Evolutionary conservation across 352 stramenopile genomes (phyloP).

Genomic region (Phytopythium boreale): DNA sequence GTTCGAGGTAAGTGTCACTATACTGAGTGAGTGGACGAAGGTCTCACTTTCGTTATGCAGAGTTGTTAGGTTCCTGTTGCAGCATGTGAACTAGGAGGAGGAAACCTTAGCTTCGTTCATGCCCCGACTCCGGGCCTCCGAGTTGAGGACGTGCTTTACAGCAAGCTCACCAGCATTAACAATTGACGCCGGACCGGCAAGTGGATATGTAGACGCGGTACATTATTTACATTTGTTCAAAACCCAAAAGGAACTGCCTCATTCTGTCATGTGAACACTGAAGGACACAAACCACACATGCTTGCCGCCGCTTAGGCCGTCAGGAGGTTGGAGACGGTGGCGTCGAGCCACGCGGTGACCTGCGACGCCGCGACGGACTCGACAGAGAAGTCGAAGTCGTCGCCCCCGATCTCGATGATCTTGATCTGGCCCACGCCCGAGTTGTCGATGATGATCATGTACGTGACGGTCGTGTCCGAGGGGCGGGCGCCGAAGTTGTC

Average conservation of each 20-base stretch:
- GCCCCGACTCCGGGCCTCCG: too few relatives aligned
- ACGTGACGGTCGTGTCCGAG: conserved; percentile 30
- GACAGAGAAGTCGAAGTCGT: conserved; percentile 39
- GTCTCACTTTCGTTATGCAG: neutral
- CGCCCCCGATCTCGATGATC: conserved; percentile 35
- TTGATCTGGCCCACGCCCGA: conserved; percentile 32
- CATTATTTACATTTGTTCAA: conserved; percentile 3
- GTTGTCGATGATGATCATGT: conserved; percentile 54
- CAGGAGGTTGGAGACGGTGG: conserved; percentile 37
- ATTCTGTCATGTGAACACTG: neutral
- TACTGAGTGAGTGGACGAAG: neutral
- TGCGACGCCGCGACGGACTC: conserved; percentile 25
- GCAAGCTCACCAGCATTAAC: neutral
- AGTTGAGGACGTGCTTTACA: neutral
- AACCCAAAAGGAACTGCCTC: neutral
- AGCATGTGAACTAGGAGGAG: too few relatives aligned
- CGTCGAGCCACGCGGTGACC: conserved; percentile 29
- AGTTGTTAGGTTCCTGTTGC: neutral
- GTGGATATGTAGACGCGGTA: neutral
- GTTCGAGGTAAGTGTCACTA: neutral
- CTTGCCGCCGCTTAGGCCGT: conserved; percentile 4
- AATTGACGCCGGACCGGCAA: neutral
- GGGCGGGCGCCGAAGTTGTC: conserved; percentile 42
- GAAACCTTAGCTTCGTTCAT: too few relatives aligned
- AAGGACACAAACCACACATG: conserved; percentile 1